Base-by-base conservation (phyloP, 345 rosid genomes). In the Rhizophora apiculata region DNA sequence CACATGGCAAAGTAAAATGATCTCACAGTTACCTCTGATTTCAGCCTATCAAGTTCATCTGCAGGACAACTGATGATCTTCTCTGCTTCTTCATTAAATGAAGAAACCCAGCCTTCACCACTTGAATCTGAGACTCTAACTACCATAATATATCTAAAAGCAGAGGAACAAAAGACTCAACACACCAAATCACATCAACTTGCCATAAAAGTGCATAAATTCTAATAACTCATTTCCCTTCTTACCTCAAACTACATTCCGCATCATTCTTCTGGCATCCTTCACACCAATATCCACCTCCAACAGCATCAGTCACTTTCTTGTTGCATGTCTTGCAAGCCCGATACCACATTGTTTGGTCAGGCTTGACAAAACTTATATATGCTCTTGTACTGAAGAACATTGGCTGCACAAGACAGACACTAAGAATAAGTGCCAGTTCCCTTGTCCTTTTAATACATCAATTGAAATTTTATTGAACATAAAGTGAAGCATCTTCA, bases 201-300 rank as follows among this genome's bases (percentile, higher is more conserved):
- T 20, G 56, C 22, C 11, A 20, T 13, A 10, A 2, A 24, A 70
- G 52, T 8, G 20, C 15, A 51, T 43, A 26, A 5, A 18, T 15
- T 11, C 19, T 37, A 3, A 15, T 37, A 6, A 19, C 60, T 39
- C 20, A 51, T 54, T 8, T 32, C 54, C 57, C 26, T n/a, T 67
- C 34, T 4, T 43, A 91, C 97, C 98, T 89, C 67, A 91, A 68
- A 68, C 73, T 84, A 71, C 95, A 91, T 64, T 89, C 93, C 32
- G 84, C 85, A 49, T 89, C 93, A 68, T 80, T 91, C 78, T 87
- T 91, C 83, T 94, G 97, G 82, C 98, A 94, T 57, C 92, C 93
- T 78, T 94, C 98, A 72, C 98, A 94, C 97, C 97, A 94, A 70
- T 86, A 94, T 36, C 98, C 97, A 62, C 96, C 88, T 68, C 85